Conservation (phyloP, 768 basidiomycete species). For the Tulasnella sp. region DNA sequence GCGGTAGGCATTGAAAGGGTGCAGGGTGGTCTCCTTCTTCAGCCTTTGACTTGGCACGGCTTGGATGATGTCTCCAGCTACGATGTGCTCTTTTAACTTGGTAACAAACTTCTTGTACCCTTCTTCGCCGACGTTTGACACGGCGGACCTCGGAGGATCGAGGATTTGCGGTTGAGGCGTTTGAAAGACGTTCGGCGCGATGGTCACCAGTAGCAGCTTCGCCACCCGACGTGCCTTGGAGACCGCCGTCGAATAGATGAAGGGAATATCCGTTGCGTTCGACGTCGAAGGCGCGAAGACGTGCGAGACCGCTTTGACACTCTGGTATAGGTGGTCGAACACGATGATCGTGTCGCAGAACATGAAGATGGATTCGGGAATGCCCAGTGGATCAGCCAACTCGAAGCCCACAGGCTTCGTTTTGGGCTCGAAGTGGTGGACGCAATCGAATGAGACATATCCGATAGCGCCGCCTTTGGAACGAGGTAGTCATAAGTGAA, state of each 20-base stretch:
- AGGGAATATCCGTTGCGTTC: conserved; percentile 24
- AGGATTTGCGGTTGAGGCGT: conserved; percentile 46
- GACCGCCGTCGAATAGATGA: conserved; percentile 82
- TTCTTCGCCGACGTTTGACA: conserved; percentile 85
- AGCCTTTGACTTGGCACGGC: conserved; percentile 94
- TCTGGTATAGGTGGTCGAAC: conserved; percentile 95
- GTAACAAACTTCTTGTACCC: conserved; percentile 92
- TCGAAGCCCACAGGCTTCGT: conserved; percentile 42
- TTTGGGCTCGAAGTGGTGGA: conserved; percentile 94
- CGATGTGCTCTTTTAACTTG: conserved; percentile 82
- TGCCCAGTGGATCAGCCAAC: conserved; percentile 64
- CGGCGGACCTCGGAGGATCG: conserved; percentile 45
- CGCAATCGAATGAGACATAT: conserved; percentile 93
- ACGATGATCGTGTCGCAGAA: conserved; percentile 89
- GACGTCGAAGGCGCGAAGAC: conserved; percentile 61
- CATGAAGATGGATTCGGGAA: conserved; percentile 97
- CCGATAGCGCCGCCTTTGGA: conserved; percentile 81
- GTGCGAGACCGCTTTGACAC: conserved; percentile 90
- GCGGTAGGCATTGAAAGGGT: conserved; percentile 96
- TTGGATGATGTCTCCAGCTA: conserved; percentile 96
- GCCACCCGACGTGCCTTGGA: conserved; percentile 74
- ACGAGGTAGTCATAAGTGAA: neutral
- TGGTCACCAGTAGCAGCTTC: conserved; percentile 49
- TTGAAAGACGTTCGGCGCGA: conserved; percentile 32
- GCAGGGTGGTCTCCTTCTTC: conserved; percentile 69